These are phyloP conservation scores for Populus hybrid DNA, from an alignment of 441 rosid species.

Conservation along the genomic window DNA sequence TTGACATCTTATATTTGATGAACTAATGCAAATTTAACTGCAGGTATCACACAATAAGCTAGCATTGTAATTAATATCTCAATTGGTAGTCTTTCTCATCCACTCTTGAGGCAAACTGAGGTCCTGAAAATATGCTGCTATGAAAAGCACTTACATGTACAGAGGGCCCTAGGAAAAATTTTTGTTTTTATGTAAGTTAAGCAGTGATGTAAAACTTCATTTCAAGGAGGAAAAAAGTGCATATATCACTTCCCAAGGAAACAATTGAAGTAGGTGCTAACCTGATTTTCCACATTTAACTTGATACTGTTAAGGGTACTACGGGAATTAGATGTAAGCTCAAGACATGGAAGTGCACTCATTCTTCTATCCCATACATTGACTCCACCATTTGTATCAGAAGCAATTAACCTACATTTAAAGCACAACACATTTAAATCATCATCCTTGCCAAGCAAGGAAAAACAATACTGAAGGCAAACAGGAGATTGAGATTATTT, in stretches of 20 bases:
- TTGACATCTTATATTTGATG: not conserved
- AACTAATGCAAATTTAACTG: not conserved
- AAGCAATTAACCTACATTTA: constrained; percentile 61
- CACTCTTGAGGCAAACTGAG: not conserved
- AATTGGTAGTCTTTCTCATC: constrained; percentile 1
- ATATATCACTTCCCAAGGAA: not conserved
- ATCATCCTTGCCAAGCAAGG: not conserved
- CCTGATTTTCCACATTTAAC: constrained; percentile 71
- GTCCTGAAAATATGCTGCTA: not conserved
- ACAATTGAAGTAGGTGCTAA: constrained; percentile 21
- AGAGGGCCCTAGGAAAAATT: not conserved
- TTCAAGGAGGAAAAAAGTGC: not conserved
- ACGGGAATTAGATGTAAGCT: constrained; percentile 49
- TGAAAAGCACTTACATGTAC: not conserved
- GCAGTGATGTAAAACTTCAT: not conserved
- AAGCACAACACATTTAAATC: constrained; percentile 9
- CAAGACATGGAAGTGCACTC: constrained; percentile 61
- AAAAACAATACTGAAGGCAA: not conserved
- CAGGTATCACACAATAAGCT: not conserved
- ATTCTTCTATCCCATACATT: constrained; percentile 87
- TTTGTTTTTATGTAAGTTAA: not conserved
- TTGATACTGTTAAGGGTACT: constrained; percentile 61
- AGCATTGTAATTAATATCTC: not conserved
- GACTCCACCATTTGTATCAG: constrained; percentile 67
- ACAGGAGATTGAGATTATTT: not conserved